These are phyloP conservation scores for Verticillium albo-atrum DNA, from an alignment of 2,329 filamentous ascomycete species.

Conservation along the genomic window DNA sequence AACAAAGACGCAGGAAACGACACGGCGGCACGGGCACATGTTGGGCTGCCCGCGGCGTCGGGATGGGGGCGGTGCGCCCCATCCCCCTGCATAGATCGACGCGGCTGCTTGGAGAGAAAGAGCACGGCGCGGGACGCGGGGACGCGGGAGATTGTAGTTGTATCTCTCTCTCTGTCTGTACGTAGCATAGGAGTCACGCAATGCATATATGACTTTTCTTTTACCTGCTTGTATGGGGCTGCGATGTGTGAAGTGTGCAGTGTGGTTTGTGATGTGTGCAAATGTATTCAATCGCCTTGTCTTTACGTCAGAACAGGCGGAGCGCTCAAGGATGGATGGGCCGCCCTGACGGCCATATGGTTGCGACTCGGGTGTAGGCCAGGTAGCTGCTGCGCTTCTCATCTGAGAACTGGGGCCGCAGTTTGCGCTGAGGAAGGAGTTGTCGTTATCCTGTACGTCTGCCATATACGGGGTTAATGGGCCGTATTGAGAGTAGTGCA, in stretches of 20 bases:
- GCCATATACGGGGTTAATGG: no score
- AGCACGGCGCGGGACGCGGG: background rate
- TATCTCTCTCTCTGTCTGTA: conserved; percentile 11
- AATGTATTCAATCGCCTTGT: background rate
- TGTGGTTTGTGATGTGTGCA: background rate
- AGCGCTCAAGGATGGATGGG: no score
- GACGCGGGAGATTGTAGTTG: conserved; percentile 11
- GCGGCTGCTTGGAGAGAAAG: conserved; percentile 7
- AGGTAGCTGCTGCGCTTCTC: no score
- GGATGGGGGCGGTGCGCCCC: background rate
- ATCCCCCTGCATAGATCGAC: conserved; percentile 2
- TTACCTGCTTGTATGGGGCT: background rate
- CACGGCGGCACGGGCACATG: no score
- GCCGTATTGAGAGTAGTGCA: no score
- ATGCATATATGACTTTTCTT: conserved; percentile 13
- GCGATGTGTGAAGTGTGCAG: background rate
- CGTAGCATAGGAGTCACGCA: conserved; percentile 15
- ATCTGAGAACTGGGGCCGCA: no score
- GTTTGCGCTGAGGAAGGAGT: no score
- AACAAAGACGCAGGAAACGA: background rate
- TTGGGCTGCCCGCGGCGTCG: background rate
- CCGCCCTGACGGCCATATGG: no score
- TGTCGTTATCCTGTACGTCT: no score
- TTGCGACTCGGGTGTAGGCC: no score
- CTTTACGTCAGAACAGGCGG: no score